These are phyloP conservation scores for Heliosperma pusillum DNA, from an alignment of 148 eudicot species.

Conservation along the genomic window DNA sequence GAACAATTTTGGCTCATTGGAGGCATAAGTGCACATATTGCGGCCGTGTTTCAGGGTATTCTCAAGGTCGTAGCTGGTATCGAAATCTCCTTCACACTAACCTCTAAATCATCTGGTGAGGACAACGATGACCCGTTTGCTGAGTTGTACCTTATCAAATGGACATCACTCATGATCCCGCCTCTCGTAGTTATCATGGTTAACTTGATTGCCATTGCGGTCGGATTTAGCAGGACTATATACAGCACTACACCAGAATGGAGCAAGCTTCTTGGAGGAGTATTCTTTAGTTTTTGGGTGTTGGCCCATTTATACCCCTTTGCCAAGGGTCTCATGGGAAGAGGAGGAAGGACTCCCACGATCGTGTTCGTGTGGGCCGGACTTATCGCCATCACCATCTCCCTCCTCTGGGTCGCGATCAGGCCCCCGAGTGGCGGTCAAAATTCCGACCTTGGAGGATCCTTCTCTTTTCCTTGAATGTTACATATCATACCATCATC, in stretches of 20 bases:
- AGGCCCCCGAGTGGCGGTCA: slow-evolving; percentile 53
- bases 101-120: slow-evolving; percentile 67
- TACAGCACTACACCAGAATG: slow-evolving; percentile 77
- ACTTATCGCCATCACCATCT: slow-evolving; percentile 79
- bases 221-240: slow-evolving; percentile 78
- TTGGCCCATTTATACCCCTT: slow-evolving; percentile 91
- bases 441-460: slow-evolving; percentile 57
- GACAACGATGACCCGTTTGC: slow-evolving; percentile 77
- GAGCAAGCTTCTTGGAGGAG: slow-evolving; percentile 88
- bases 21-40: slow-evolving; percentile 91
- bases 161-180: slow-evolving; percentile 88
- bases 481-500: not conserved
- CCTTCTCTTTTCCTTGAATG: slow-evolving; percentile 61
- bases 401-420: slow-evolving; percentile 86
- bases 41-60: slow-evolving; percentile 85
- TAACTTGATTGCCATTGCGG: slow-evolving; percentile 78
- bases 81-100: slow-evolving; percentile 80
- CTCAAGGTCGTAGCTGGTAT: slow-evolving; percentile 86
- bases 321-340: slow-evolving; percentile 92
- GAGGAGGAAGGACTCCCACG: slow-evolving; percentile 88
- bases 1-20: slow-evolving; percentile 98
- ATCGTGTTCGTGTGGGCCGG: slow-evolving; percentile 93
- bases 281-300: slow-evolving; percentile 93
- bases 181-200: slow-evolving; percentile 78
- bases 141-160: slow-evolving; percentile 70